These are phyloP conservation scores for Pleurotus tuoliensis DNA, from an alignment of 768 basidiomycete genomes.

Conservation along the genomic window DNA sequence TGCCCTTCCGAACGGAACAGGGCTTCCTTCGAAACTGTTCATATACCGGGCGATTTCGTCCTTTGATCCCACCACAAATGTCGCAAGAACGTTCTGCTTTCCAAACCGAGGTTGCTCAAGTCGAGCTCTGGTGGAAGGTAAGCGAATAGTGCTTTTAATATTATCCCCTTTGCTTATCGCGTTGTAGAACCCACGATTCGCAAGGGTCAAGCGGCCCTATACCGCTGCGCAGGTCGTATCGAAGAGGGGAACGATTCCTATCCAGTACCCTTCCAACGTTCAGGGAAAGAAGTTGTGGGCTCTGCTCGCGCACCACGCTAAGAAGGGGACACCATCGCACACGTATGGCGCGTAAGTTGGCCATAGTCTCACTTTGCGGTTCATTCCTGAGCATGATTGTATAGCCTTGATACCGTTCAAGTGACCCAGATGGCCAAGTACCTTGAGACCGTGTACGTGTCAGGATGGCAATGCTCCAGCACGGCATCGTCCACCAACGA, in stretches of 20 bases:
- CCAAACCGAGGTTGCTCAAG: constrained; percentile 74
- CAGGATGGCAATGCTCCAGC: constrained; percentile 92
- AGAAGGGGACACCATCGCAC: constrained; percentile 77
- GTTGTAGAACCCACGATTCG: constrained; percentile 80
- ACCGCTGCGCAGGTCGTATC: constrained; percentile 90
- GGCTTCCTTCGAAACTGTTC: constrained; percentile 16
- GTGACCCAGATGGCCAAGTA: constrained; percentile 99
- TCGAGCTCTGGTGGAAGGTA: constrained; percentile 94
- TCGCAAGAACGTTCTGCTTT: constrained; percentile 66
- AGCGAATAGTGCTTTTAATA: constrained; percentile 11
- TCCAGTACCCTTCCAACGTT: constrained; percentile 82
- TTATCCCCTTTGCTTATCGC: neutral
- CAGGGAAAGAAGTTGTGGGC: constrained; percentile 85
- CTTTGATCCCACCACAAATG: constrained; percentile 37
- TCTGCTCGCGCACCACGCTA: constrained; percentile 72
- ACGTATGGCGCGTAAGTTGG: constrained; percentile 95
- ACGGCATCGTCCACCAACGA: constrained; percentile 93
- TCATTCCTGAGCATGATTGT: neutral
- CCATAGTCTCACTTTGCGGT: neutral
- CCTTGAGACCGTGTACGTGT: constrained; percentile 98
- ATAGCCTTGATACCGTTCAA: constrained; percentile 96
- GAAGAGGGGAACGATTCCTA: constrained; percentile 85
- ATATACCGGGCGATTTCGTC: constrained; percentile 21
- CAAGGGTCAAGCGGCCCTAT: constrained; percentile 85
- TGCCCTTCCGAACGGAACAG: constrained; percentile 26